phyloP scores from a whole-genome alignment of 441 rosid genomes.

The Gossypium schwendimanii region DNA sequence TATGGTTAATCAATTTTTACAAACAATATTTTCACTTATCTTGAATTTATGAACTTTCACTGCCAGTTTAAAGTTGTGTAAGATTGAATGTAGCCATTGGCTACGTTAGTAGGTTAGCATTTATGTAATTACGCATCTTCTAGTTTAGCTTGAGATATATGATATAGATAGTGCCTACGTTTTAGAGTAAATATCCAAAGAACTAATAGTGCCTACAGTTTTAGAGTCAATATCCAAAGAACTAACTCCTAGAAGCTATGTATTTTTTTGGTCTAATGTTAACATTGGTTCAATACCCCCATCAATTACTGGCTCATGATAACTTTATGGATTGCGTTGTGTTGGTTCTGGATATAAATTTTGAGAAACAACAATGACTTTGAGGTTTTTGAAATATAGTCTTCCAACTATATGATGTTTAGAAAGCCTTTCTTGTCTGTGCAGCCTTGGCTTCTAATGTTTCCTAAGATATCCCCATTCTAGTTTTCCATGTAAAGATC shows the following conservation, averaged over 20 bases:
- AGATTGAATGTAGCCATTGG: background rate
- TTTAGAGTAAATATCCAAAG: background rate
- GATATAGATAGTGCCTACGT: background rate
- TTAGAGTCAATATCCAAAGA: background rate
- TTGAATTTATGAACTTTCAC: background rate
- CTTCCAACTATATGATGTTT: too few species aligned
- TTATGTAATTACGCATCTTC: background rate
- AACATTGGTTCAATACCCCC: background rate
- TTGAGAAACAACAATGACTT: background rate
- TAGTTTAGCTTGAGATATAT: background rate
- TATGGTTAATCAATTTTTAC: background rate
- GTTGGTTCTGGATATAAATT: background rate
- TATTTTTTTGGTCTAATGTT: background rate
- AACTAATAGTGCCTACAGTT: background rate
- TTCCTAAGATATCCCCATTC: background rate
- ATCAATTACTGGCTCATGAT: background rate
- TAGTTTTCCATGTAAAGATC: background rate
- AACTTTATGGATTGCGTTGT: background rate
- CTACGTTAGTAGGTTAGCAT: background rate
- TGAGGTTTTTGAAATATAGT: background rate
- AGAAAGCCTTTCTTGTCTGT: too few species aligned
- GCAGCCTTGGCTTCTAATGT: background rate
- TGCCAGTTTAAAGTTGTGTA: background rate
- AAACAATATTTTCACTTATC: background rate
- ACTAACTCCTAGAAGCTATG: background rate